phyloP scores from a whole-genome alignment of 805 yeast genomes.

The Pichia eremophila region DNA sequence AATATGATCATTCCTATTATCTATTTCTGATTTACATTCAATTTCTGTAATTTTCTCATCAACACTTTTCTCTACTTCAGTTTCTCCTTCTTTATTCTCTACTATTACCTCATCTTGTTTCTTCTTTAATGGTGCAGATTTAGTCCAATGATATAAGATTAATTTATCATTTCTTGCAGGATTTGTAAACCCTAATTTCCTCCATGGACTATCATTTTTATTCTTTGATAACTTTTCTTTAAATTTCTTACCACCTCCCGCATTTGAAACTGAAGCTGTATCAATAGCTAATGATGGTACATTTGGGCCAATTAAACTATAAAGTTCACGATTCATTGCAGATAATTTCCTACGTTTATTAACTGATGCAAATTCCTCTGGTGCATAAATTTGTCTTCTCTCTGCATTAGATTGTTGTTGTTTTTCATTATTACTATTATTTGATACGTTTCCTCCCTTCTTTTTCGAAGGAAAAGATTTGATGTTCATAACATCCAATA shows the following conservation, averaged over 20 bases:
- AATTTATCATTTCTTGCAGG: constrained; percentile 41
- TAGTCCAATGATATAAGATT: constrained; percentile 75
- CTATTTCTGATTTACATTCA: neutral
- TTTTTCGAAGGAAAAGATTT: constrained; percentile 18
- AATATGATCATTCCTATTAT: neutral
- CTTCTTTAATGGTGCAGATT: constrained; percentile 34
- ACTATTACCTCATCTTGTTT: neutral
- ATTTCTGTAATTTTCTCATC: neutral
- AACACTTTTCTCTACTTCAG: constrained; percentile 10
- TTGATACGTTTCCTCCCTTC: constrained; percentile 14
- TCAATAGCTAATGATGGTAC: constrained; percentile 74
- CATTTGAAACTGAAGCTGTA: constrained; percentile 19
- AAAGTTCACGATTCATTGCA: constrained; percentile 86
- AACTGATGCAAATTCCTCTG: constrained; percentile 15
- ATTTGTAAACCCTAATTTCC: constrained; percentile 50
- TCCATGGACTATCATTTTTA: constrained; percentile 74
- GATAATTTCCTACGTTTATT: constrained; percentile 28
- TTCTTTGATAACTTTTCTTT: constrained; percentile 54
- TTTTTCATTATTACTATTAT: constrained; percentile 10
- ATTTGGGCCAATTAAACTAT: constrained; percentile 81
- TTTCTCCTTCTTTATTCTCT: neutral
- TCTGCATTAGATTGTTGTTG: constrained; percentile 3
- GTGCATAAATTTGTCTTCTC: constrained; percentile 11
- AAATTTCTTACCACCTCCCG: constrained; percentile 32
- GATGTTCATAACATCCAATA: constrained; percentile 68